Percentiles rank a stretch among this genome's conserved stretches.
phyloP scores from a whole-genome alignment of 768 basidiomycete species.

The Termitomyces eurrhizus region DNA sequence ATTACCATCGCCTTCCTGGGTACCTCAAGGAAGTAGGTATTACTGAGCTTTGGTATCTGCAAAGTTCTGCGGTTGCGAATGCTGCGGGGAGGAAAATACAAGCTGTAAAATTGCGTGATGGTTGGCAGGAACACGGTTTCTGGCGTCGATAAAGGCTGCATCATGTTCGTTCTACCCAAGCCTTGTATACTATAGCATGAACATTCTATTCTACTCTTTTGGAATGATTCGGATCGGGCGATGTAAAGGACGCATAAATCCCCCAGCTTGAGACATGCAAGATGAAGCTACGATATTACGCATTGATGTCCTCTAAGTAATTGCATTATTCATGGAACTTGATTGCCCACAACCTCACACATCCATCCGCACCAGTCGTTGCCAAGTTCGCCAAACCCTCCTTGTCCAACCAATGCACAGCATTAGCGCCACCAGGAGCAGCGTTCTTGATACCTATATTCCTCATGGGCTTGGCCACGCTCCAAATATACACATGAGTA shows the following conservation, averaged over 20 bases:
- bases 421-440: conserved; percentile 78
- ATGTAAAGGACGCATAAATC: neutral
- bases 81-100: conserved; percentile 40
- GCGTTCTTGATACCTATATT: conserved; percentile 86
- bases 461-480: conserved; percentile 62
- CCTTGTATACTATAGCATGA: neutral
- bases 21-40: conserved; percentile 67
- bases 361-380: conserved; percentile 79
- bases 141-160: conserved; percentile 35
- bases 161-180: neutral
- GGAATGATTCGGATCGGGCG: neutral
- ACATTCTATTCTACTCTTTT: neutral
- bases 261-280: neutral
- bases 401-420: conserved; percentile 72
- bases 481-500: conserved; percentile 88
- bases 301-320: neutral
- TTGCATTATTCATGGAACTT: conserved; percentile 32
- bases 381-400: conserved; percentile 47
- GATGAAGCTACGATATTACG: neutral
- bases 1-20: conserved; percentile 62
- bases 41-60: conserved; percentile 61
- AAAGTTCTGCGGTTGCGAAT: conserved; percentile 36
- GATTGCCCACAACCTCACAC: conserved; percentile 70
- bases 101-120: conserved; percentile 41
- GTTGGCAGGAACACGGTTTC: conserved; percentile 59